A percentile compares a stretch with the other conserved stretches of the same genome.
These are phyloP conservation scores for Tolypocladium album DNA, from an alignment of 2,329 filamentous ascomycete genomes.

Conservation along the genomic window DNA sequence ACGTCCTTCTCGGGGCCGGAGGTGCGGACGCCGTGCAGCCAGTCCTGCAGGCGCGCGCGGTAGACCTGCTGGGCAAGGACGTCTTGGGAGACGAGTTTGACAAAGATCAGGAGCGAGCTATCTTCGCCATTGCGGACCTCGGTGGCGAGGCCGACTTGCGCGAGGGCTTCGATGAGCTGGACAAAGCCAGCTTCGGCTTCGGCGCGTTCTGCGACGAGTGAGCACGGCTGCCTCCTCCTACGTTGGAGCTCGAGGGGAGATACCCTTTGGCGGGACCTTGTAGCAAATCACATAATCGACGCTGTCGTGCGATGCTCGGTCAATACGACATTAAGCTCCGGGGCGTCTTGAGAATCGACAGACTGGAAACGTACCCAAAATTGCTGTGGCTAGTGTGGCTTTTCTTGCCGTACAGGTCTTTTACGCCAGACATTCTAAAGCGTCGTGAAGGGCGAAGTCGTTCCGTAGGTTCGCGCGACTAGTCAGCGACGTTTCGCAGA, in stretches of 20 bases:
- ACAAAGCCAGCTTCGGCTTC: constrained; percentile 68
- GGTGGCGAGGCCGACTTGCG: constrained; percentile 70
- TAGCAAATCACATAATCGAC: constrained; percentile 88
- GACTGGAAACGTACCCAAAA: constrained; percentile 23
- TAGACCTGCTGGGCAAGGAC: constrained; percentile 75
- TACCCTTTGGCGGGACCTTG: constrained; percentile 58
- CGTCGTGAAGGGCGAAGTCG: too few species aligned
- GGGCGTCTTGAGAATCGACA: neutral
- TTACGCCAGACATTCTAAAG: constrained; percentile 20
- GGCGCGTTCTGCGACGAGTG: constrained; percentile 40
- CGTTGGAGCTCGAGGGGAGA: neutral
- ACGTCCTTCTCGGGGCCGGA: constrained; percentile 67
- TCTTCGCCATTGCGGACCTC: constrained; percentile 76
- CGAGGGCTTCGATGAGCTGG: constrained; percentile 64
- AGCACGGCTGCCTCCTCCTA: neutral
- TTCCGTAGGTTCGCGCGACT: neutral
- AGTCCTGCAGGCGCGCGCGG: constrained; percentile 80
- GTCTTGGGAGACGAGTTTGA: constrained; percentile 65
- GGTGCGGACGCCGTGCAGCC: constrained; percentile 79
- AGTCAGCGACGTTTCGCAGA: neutral
- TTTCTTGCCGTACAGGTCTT: constrained; percentile 19
- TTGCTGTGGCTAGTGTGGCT: constrained; percentile 21
- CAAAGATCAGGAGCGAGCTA: constrained; percentile 69
- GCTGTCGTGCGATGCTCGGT: constrained; percentile 23
- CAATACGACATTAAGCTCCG: neutral